Evolutionary conservation across 176 grass and related monocot species (phyloP).

Genomic region (Eragrostis curvula): DNA sequence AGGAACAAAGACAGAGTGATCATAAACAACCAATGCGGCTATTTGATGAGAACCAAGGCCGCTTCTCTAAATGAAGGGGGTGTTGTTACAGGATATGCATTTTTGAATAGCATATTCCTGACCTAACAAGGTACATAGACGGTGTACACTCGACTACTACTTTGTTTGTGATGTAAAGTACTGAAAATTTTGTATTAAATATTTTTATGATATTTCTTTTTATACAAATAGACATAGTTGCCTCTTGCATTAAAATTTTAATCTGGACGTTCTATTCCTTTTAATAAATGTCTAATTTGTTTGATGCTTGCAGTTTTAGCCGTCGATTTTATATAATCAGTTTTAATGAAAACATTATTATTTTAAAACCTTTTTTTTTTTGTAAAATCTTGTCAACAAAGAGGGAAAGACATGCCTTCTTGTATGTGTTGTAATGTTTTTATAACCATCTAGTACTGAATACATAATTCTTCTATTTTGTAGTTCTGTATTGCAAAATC

Average conservation of each 20-base stretch:
- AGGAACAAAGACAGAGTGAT: slow-evolving; percentile 69
- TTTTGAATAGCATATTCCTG: slow-evolving; percentile 67
- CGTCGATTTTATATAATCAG: too few relatives aligned
- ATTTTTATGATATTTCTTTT: not conserved
- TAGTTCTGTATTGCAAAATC: too few relatives aligned
- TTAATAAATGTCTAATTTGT: too few relatives aligned
- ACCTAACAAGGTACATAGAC: slow-evolving; percentile 48
- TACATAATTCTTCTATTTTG: too few relatives aligned
- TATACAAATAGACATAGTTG: not conserved
- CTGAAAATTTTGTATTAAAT: not conserved
- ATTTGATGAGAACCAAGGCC: slow-evolving; percentile 68
- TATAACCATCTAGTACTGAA: too few relatives aligned
- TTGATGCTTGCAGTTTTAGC: too few relatives aligned
- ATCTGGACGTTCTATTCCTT: not conserved
- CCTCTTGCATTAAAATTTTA: not conserved
- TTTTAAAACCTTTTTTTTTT: too few relatives aligned
- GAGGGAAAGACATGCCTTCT: too few relatives aligned
- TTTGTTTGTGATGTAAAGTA: not conserved
- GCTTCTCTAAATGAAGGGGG: slow-evolving; percentile 76
- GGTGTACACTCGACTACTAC: not conserved
- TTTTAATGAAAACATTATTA: too few relatives aligned
- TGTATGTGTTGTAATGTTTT: too few relatives aligned
- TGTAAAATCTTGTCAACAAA: too few relatives aligned
- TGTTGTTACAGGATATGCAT: slow-evolving; percentile 66
- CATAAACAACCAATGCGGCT: slow-evolving; percentile 64